Conservation (phyloP, 768 basidiomycete genomes). For the Russula compacta region DNA sequence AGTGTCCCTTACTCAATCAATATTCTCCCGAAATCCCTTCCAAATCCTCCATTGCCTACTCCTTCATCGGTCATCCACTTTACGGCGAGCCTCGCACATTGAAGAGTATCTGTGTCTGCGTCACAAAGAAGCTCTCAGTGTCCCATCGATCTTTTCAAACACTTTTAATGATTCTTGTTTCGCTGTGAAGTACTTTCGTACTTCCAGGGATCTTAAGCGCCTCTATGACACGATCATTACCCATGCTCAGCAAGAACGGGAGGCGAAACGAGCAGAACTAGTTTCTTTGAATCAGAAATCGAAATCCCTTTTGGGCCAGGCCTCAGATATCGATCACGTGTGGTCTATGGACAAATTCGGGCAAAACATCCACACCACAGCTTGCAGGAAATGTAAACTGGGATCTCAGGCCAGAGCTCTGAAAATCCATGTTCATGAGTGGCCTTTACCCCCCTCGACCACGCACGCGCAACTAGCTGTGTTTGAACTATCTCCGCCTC, state of each 20-base stretch:
- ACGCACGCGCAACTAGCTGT: neutral
- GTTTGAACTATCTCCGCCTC: conserved; percentile 1
- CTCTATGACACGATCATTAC: neutral
- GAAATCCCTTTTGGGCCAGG: neutral
- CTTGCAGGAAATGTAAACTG: neutral
- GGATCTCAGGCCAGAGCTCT: neutral
- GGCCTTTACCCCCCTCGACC: neutral
- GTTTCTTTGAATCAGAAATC: neutral
- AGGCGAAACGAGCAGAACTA: neutral
- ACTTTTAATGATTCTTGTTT: neutral
- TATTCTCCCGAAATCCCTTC: conserved; percentile 40
- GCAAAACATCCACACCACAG: neutral
- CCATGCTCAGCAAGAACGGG: neutral
- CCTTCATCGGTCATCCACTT: conserved; percentile 25
- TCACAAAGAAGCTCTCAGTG: neutral
- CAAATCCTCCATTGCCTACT: conserved; percentile 34
- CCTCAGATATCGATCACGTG: neutral
- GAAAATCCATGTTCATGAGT: neutral
- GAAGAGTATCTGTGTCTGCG: conserved; percentile 1
- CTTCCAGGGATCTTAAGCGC: neutral
- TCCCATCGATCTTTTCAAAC: conserved; percentile 5
- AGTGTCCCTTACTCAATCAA: conserved; percentile 32
- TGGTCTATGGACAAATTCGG: neutral
- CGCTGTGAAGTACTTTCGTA: neutral
- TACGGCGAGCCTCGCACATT: neutral